Conservation (phyloP, 371 early-diverging fungal species). For the Actinomortierella wolfii region DNA sequence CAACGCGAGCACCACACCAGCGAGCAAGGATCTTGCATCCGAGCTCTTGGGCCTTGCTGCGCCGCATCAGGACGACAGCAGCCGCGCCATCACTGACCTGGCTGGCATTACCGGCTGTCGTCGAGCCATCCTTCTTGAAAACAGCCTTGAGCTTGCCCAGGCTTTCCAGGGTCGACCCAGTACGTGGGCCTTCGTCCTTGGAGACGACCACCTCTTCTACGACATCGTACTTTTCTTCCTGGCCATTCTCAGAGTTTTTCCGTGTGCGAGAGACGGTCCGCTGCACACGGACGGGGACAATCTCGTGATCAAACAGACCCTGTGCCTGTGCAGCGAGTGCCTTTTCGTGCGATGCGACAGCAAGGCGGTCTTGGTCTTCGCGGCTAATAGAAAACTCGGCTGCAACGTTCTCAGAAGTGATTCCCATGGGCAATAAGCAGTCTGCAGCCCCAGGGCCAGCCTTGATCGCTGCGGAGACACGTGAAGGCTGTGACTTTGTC, state of each 20-base stretch:
- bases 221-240: slow-evolving; percentile 59
- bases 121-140: slow-evolving; percentile 86
- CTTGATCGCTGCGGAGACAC: slow-evolving; percentile 73
- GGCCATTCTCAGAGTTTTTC: slow-evolving; percentile 68
- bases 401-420: slow-evolving; percentile 97
- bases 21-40: slow-evolving; percentile 87
- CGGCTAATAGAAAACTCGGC: slow-evolving; percentile 83
- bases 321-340: slow-evolving; percentile 88
- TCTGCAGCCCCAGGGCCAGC: slow-evolving; percentile 75
- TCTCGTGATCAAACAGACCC: slow-evolving; percentile 93
- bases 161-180: slow-evolving; percentile 76
- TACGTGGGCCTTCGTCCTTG: slow-evolving; percentile 94
- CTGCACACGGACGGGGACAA: slow-evolving; percentile 84
- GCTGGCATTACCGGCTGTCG: slow-evolving; percentile 98
- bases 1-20: slow-evolving; percentile 86
- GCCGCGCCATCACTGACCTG: slow-evolving; percentile 99
- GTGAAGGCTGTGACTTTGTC: slow-evolving; percentile 43
- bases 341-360: slow-evolving; percentile 77
- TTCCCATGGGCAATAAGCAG: slow-evolving; percentile 86
- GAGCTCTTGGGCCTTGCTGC: slow-evolving; percentile 90
- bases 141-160: slow-evolving; percentile 91
- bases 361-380: slow-evolving; percentile 88
- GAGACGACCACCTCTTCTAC: slow-evolving; percentile 67
- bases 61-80: slow-evolving; percentile 93
- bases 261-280: slow-evolving; percentile 44